Evolutionary conservation across 2,329 filamentous ascomycete genomes (phyloP).

Genomic region (Daldinia eschscholtzii): DNA sequence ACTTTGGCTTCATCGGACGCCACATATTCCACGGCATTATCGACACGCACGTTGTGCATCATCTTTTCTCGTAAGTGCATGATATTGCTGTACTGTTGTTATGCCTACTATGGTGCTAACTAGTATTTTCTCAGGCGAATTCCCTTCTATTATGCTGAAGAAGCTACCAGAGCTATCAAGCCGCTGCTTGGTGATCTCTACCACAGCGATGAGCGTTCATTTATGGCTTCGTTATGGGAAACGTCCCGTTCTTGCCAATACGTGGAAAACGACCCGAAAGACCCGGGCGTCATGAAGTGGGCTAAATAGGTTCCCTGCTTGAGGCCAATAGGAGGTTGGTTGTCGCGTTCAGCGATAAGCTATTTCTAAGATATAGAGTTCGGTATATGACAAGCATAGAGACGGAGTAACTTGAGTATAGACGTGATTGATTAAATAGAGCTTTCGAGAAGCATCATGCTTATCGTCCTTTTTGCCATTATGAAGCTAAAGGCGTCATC

Average conservation of each 20-base stretch:
- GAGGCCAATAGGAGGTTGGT: constrained; percentile 6
- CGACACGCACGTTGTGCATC: constrained; percentile 69
- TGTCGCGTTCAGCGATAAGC: not conserved
- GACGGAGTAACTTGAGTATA: constrained; percentile 21
- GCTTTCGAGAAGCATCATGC: not conserved
- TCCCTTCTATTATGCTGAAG: constrained; percentile 67
- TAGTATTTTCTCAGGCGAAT: constrained; percentile 52
- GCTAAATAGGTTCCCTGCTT: constrained; percentile 26
- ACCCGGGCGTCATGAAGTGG: constrained; percentile 49
- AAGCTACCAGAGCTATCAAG: constrained; percentile 62
- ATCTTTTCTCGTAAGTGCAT: constrained; percentile 61
- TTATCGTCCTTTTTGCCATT: not conserved
- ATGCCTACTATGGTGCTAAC: not conserved
- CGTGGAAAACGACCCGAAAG: constrained; percentile 50
- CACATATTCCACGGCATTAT: constrained; percentile 76
- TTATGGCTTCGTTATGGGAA: constrained; percentile 51
- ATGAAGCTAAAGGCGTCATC: not conserved
- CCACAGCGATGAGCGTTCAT: constrained; percentile 54
- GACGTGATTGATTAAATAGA: constrained; percentile 26
- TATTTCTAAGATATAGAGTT: constrained; percentile 5
- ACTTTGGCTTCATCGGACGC: constrained; percentile 73
- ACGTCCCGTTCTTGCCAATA: constrained; percentile 54
- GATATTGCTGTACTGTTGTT: not conserved
- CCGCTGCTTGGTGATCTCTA: constrained; percentile 63
- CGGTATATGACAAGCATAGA: constrained; percentile 20